These are phyloP conservation scores for Alnus glutinosa DNA, from an alignment of 306 rosid genomes.

Conservation along the genomic window DNA sequence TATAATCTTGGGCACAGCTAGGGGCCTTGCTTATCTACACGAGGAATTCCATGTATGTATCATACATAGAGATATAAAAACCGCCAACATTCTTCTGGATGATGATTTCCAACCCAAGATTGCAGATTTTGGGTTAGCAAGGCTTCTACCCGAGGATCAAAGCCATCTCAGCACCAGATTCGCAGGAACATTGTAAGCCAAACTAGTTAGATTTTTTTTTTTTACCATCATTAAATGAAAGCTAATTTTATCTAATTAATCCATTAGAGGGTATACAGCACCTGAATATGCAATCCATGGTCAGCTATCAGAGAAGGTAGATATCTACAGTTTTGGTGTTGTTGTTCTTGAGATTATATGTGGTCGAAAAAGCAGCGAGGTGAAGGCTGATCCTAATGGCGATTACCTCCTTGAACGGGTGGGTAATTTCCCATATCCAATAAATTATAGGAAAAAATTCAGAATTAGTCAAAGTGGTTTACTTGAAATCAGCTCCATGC, in stretches of 20 bases:
- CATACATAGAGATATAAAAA: constrained; percentile 77
- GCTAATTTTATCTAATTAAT: background rate
- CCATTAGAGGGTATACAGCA: constrained; percentile 62
- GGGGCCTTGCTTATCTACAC: constrained; percentile 65
- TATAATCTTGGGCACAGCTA: constrained; percentile 63
- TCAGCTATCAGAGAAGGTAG: constrained; percentile 70
- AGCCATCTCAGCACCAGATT: constrained; percentile 70
- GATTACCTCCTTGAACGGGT: constrained; percentile 65
- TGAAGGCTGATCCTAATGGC: constrained; percentile 40
- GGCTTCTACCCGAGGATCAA: constrained; percentile 60
- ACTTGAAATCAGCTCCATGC: too few species aligned
- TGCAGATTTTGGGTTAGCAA: constrained; percentile 77
- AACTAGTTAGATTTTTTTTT: background rate
- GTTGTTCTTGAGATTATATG: constrained; percentile 68
- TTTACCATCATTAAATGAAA: background rate
- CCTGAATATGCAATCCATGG: constrained; percentile 82
- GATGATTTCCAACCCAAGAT: constrained; percentile 60
- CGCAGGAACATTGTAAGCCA: constrained; percentile 73
- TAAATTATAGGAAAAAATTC: too few species aligned
- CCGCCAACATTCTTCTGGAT: constrained; percentile 64
- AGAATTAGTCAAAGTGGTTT: too few species aligned
- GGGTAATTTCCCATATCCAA: constrained; percentile 30
- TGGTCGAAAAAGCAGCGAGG: constrained; percentile 53
- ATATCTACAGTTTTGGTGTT: constrained; percentile 70
- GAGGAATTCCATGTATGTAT: constrained; percentile 73